These are phyloP conservation scores for Plasmopara muralis DNA, from an alignment of 352 stramenopile species.

Conservation along the genomic window DNA sequence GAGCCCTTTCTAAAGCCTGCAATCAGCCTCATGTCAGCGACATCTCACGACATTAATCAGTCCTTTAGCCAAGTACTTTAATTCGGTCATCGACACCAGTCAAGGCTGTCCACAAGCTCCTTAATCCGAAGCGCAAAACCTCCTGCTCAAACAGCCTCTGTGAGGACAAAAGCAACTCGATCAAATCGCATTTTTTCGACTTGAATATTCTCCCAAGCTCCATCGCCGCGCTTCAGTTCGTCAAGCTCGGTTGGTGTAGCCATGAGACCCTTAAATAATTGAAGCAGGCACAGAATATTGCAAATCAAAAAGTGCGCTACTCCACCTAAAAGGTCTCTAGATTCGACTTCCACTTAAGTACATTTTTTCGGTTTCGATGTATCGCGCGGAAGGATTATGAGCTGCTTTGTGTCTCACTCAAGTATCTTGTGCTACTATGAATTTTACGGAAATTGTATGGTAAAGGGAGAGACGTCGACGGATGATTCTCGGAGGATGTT, in stretches of 20 bases:
- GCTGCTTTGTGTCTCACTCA: too few relatives aligned
- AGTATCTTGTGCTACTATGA: too few relatives aligned
- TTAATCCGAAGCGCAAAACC: constrained; percentile 42
- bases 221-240: constrained; percentile 41
- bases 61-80: constrained; percentile 5
- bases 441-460: too few relatives aligned
- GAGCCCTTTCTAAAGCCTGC: constrained; percentile 20
- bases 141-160: constrained; percentile 20
- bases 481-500: too few relatives aligned
- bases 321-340: too few relatives aligned
- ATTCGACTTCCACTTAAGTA: too few relatives aligned
- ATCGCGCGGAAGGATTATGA: too few relatives aligned
- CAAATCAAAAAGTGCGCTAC: too few relatives aligned
- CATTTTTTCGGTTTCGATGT: too few relatives aligned
- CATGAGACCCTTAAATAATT: constrained; percentile 16
- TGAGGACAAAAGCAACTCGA: background rate
- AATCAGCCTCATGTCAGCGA: background rate
- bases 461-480: too few relatives aligned
- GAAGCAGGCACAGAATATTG: too few relatives aligned
- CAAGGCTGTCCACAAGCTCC: constrained; percentile 25
- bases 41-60: background rate
- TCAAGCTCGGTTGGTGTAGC: constrained; percentile 22
- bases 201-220: constrained; percentile 66
- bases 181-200: constrained; percentile 11
- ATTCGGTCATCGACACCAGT: constrained; percentile 19